Evolutionary conservation across 1,284 basidiomycete species (phyloP), one percentile per base, ranked within the genome.

Genomic region (Leccinum fallax): DNA sequence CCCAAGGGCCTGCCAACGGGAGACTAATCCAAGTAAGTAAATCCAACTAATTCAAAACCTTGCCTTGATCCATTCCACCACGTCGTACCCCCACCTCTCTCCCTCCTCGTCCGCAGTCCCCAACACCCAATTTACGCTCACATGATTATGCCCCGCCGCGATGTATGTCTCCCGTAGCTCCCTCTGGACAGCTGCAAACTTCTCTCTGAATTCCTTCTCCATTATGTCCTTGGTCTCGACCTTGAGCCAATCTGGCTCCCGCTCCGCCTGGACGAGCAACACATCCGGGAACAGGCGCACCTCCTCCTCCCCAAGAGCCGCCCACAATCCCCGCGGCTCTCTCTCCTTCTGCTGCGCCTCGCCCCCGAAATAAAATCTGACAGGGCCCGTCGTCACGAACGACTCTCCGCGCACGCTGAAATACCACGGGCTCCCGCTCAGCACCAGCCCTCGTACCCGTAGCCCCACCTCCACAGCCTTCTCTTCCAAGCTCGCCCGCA

Each of bases 121-220:
- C 62, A 88, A 68, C 9, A 80, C 79, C 75, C 75, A 81, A 57
- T 80, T 79, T 13, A 80, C 67, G 63, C 87, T 89, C 60, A 89
- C 76, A 65, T 89, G 88, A 69, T 88, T 89, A 63, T 90, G 87
- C 0, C 81, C 82, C 61, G 72, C 69, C n/a, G 80, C 82, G 5
- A 82, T 66, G 30, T 83, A 72, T 10, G 69, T 70, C 63, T 68
- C 61, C 9, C 49, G 51, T 34, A 77, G 59, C 62, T 69, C 61
- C 16, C 74, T 73, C 24, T 72, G 76, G 28, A 71, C 65, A 8
- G 70, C 68, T 55, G 66, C 70, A 49, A 76, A 69, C 48, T 83
- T 71, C 15, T 71, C 75, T 53, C 70, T 64, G 36, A 71, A 65
- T 60, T 87, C 83, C 16, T 74, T 73, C 59, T 74, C 67, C 59